Evolutionary conservation across 306 rosid species (phyloP).

Genomic region (Citrullus mucosospermus): DNA sequence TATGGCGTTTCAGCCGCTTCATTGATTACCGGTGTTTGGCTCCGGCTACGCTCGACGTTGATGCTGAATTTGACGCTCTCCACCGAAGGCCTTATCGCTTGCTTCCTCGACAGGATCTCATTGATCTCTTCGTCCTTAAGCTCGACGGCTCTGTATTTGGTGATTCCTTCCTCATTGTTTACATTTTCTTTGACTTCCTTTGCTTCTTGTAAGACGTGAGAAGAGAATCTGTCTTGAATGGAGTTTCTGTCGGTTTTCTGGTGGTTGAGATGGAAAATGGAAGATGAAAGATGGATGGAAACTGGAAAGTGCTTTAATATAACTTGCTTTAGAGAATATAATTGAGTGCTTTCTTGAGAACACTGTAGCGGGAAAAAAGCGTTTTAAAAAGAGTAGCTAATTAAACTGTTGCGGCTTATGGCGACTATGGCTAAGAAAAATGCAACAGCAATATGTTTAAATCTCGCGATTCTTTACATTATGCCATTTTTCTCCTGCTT

Average conservation of each 20-base stretch:
- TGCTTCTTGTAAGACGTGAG: background rate
- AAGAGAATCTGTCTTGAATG: background rate
- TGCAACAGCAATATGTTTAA: background rate
- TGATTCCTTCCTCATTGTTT: background rate
- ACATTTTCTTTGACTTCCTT: background rate
- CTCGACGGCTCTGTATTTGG: slow-evolving; percentile 42
- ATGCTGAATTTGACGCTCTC: background rate
- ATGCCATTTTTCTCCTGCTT: background rate
- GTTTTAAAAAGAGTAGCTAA: background rate
- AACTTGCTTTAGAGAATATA: background rate
- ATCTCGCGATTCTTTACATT: background rate
- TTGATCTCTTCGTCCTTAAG: slow-evolving; percentile 35
- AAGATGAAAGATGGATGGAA: background rate
- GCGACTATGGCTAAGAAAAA: background rate
- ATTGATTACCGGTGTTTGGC: slow-evolving; percentile 21
- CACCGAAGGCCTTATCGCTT: slow-evolving; percentile 3
- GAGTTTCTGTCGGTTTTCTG: background rate
- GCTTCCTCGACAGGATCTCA: slow-evolving; percentile 19
- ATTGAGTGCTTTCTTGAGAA: background rate
- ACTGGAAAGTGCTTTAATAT: background rate
- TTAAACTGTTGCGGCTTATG: background rate
- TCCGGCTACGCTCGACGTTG: slow-evolving; percentile 9
- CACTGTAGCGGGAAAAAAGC: background rate
- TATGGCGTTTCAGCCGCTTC: slow-evolving; percentile 13
- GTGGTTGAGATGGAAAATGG: background rate